Evolutionary conservation across 306 rosid species (phyloP), one percentile per base, ranked within the genome.

Genomic region (Trifolium subterraneum): DNA sequence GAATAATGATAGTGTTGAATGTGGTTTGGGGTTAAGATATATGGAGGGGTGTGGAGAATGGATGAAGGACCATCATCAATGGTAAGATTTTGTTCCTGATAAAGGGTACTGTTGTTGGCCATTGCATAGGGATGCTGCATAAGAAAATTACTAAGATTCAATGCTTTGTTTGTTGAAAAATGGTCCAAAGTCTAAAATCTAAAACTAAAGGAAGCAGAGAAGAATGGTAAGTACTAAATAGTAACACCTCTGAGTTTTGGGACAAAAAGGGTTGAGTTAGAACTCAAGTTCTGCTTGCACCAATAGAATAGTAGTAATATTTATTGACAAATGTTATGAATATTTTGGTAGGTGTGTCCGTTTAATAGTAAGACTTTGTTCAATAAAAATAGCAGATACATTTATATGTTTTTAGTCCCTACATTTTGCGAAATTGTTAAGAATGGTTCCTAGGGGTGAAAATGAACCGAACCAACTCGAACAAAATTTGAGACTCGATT

Each of bases 1-100:
- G 63, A 56, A 12, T 56, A 27, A 12, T 56, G 35, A 56, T 56
- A 56, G 36, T 12, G 63, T 56, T 56, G 63, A 23, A 56, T 56
- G 10, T 56, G 36, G 16, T 56, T 56, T 55, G 31, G 14, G 25
- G 60, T 20, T 54, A 54, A 54, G 60, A 12, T 10, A 54, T 19
- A 10, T 55, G 29, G 33, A 55, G 62, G 35, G 63, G 35, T 56
- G 36, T 27, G 15, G 9, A 56, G 63, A 56, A 56, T 23, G 35
- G 63, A 56, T 10, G 13, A 52, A 20, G 4, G 6, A 56, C 6
- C 14, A 11, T 56, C 10, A 56, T 56, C 36, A 56, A 56, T 6
- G 35, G 36, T 56, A 36, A 56, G 63, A 11, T 23, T 12, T 25
- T 23, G 35, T 0, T 10, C 33, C 0, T 8, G 60, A 27, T 56